A percentile compares a stretch with the other conserved stretches of the same genome.
These are phyloP conservation scores for Arctium lappa DNA, from an alignment of 129 eudicot species.

Conservation along the genomic window DNA sequence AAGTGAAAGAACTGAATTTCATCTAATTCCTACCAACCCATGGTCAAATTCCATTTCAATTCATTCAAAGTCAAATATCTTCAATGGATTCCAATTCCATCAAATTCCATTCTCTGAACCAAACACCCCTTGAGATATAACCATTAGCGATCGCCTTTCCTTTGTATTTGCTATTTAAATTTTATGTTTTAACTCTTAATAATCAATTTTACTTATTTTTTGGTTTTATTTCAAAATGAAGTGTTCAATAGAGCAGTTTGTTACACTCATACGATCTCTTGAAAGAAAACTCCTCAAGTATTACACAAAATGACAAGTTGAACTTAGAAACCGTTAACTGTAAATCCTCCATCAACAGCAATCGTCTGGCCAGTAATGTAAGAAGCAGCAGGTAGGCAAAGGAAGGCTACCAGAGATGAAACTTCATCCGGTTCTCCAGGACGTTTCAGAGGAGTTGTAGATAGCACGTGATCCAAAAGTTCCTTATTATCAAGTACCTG, in stretches of 20 bases:
- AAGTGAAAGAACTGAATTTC: too few relatives aligned
- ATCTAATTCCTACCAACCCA: too few relatives aligned
- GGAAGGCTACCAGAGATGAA: background rate
- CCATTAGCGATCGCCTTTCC: too few relatives aligned
- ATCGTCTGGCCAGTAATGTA: conserved; percentile 37
- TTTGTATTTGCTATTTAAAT: background rate
- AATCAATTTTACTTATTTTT: background rate
- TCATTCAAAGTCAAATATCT: too few relatives aligned
- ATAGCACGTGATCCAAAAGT: background rate
- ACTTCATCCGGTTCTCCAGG: conserved; percentile 36
- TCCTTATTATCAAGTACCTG: conserved; percentile 15
- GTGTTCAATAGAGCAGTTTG: background rate
- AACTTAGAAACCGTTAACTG: conserved; percentile 20
- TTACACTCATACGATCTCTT: too few relatives aligned
- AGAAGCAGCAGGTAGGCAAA: background rate
- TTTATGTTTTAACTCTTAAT: too few relatives aligned
- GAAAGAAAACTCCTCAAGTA: too few relatives aligned
- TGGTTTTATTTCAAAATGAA: background rate
- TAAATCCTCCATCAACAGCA: conserved; percentile 49
- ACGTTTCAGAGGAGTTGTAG: conserved; percentile 31
- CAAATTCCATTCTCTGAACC: too few relatives aligned
- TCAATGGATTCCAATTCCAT: too few relatives aligned
- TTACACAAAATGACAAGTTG: background rate
- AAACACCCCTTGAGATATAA: too few relatives aligned
- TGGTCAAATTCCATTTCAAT: too few relatives aligned